A percentile compares a stretch with the other conserved stretches of the same genome.
Conservation (phyloP, 1,139 yeast species). For the Kazachstania sp. region DNA sequence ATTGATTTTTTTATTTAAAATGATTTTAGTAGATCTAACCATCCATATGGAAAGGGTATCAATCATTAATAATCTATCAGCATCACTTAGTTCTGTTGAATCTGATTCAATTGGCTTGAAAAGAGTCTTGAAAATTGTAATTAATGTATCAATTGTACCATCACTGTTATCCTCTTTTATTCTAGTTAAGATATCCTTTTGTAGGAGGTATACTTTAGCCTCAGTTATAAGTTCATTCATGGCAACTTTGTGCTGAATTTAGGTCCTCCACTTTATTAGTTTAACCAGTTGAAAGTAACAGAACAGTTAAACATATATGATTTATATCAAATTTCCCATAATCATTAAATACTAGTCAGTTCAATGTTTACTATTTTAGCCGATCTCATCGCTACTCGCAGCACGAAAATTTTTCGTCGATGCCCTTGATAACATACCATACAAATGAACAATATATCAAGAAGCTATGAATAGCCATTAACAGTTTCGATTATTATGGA, state of each 20-base stretch:
- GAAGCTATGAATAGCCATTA: not conserved
- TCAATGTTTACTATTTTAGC: no score
- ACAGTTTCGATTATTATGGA: not conserved
- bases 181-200: conserved; percentile 12
- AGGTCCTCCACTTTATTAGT: no score
- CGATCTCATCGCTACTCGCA: no score
- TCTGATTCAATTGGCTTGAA: conserved; percentile 7
- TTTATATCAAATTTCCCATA: no score
- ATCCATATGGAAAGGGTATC: conserved; percentile 63
- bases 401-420: no score
- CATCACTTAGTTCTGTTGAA: conserved; percentile 10
- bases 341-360: no score
- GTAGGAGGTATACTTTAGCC: conserved; percentile 10
- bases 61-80: conserved; percentile 37
- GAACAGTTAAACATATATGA: no score
- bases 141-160: conserved; percentile 7
- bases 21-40: conserved; percentile 36
- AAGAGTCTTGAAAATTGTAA: conserved; percentile 4
- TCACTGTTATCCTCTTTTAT: conserved; percentile 7
- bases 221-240: not conserved
- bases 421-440: no score
- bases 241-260: not conserved
- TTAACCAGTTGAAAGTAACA: no score
- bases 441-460: no score
- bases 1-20: conserved; percentile 13